These are phyloP conservation scores for Astraeus odoratus DNA, from an alignment of 768 basidiomycete species.

Conservation along the genomic window DNA sequence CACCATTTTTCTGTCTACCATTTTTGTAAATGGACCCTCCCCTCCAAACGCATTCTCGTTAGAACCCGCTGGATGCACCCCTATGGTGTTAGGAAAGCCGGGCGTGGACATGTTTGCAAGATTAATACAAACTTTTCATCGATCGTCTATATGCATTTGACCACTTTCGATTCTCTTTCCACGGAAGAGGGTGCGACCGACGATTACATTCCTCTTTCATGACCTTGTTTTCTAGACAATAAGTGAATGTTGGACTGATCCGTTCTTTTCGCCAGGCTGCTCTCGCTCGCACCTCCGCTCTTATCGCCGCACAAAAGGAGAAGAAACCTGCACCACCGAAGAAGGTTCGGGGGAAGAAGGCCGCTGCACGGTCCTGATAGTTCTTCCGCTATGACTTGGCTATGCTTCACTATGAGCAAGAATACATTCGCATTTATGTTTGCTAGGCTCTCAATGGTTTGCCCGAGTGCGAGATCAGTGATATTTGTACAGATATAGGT, in stretches of 20 bases:
- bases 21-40: background rate
- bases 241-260: conserved; percentile 34
- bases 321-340: conserved; percentile 60
- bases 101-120: conserved; percentile 94
- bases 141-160: conserved; percentile 12
- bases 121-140: conserved; percentile 32
- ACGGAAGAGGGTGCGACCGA: conserved; percentile 27
- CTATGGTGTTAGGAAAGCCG: conserved; percentile 65
- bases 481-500: conserved; percentile 17
- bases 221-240: conserved; percentile 30
- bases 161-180: conserved; percentile 23
- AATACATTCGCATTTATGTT: no score
- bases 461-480: conserved; percentile 1
- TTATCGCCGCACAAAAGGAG: conserved; percentile 62
- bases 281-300: conserved; percentile 70
- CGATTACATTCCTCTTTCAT: conserved; percentile 14
- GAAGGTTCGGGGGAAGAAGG: conserved; percentile 71
- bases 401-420: conserved; percentile 19
- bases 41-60: conserved; percentile 66
- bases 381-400: conserved; percentile 20
- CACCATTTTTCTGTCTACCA: background rate
- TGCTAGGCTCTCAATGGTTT: no score
- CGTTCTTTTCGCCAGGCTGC: conserved; percentile 43
- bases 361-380: conserved; percentile 14
- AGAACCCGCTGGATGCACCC: conserved; percentile 81